Conservation (phyloP, 805 yeast species). For the Clavispora fructus region DNA sequence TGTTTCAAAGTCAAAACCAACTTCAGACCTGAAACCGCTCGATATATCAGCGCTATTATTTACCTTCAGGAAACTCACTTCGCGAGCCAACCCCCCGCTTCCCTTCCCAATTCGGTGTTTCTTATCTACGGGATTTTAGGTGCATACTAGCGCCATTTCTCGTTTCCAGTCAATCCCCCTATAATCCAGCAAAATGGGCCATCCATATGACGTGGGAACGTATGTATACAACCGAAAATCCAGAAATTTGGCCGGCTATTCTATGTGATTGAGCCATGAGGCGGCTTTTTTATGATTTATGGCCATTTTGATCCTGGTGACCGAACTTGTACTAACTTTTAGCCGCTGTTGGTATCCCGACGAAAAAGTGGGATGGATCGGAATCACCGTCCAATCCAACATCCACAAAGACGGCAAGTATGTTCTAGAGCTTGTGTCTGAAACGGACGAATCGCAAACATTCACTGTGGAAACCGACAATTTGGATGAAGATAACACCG, state of each 20-base stretch:
- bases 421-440: slow-evolving; percentile 49
- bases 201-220: slow-evolving; percentile 36
- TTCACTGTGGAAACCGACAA: slow-evolving; percentile 45
- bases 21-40: not conserved
- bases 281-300: no score
- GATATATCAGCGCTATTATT: not conserved
- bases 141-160: not conserved
- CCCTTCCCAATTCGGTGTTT: not conserved
- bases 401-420: slow-evolving; percentile 40
- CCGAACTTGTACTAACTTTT: slow-evolving; percentile 3
- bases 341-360: slow-evolving; percentile 79
- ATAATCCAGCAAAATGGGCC: not conserved
- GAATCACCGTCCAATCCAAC: slow-evolving; percentile 51
- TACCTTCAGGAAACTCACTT: not conserved
- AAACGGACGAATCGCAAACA: slow-evolving; percentile 37
- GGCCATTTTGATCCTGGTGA: not conserved
- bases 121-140: not conserved
- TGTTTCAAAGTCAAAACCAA: not conserved
- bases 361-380: slow-evolving; percentile 67
- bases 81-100: slow-evolving; percentile 13
- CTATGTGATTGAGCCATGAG: no score
- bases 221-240: slow-evolving; percentile 5
- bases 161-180: not conserved
- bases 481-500: slow-evolving; percentile 48
- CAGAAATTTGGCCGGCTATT: no score